phyloP scores from a whole-genome alignment of 768 basidiomycete species.

The Cystobasidium onofrii region DNA sequence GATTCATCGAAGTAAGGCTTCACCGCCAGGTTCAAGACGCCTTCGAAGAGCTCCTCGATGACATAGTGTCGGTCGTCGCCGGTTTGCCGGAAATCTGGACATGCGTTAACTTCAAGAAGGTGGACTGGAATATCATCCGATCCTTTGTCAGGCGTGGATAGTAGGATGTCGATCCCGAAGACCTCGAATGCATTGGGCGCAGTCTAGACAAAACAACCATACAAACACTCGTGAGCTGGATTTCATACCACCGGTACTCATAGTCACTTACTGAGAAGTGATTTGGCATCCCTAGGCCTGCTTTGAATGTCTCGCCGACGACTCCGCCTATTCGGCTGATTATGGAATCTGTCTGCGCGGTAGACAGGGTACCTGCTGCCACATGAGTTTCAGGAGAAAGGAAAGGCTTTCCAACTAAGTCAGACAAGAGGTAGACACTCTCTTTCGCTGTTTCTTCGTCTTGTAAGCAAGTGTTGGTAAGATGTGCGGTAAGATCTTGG shows the following conservation, averaged over 20 bases:
- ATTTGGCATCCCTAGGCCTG: constrained; percentile 66
- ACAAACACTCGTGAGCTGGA: no score
- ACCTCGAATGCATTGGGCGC: constrained; percentile 89
- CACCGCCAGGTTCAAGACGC: constrained; percentile 22
- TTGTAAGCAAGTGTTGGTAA: constrained; percentile 90
- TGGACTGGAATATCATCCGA: constrained; percentile 53
- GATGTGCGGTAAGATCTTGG: constrained; percentile 60
- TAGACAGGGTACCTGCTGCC: constrained; percentile 41
- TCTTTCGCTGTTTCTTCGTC: constrained; percentile 52
- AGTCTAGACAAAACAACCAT: no score
- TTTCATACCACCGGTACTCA: no score
- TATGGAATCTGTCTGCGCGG: constrained; percentile 52
- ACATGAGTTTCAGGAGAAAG: constrained; percentile 44
- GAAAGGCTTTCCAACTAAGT: constrained; percentile 62
- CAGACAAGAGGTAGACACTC: constrained; percentile 66
- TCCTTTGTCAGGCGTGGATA: constrained; percentile 50
- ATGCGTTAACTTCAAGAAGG: constrained; percentile 79
- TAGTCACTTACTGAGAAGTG: constrained; percentile 80
- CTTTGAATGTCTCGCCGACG: constrained; percentile 73
- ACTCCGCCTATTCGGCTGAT: constrained; percentile 58
- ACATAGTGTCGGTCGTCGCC: constrained; percentile 44
- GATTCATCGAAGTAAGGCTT: constrained; percentile 28
- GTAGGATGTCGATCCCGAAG: constrained; percentile 85
- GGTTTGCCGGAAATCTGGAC: constrained; percentile 85
- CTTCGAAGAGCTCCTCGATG: constrained; percentile 34